phyloP scores from a whole-genome alignment of 1,284 basidiomycete species.

The Flammula alnicola region DNA sequence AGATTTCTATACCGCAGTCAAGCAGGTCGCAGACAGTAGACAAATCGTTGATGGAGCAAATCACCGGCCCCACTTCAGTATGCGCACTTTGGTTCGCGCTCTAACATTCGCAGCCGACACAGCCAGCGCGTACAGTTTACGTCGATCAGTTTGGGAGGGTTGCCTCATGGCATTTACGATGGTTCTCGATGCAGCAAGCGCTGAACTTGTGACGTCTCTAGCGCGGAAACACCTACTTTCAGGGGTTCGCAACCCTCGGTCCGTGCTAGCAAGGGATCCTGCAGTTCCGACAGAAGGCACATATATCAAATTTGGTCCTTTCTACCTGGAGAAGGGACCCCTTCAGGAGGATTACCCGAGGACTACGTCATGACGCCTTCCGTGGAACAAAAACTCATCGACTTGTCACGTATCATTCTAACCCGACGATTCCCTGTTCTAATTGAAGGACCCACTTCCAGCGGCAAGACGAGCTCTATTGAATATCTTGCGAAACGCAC shows the following conservation, averaged over 20 bases:
- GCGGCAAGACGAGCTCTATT: conserved; percentile 96
- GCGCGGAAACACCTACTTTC: conserved; percentile 84
- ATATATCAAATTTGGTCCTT: conserved; percentile 88
- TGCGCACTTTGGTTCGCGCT: conserved; percentile 93
- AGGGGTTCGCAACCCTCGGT: conserved; percentile 81
- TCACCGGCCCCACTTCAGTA: conserved; percentile 95
- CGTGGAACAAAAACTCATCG: conserved; percentile 93
- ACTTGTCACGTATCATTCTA: conserved; percentile 90
- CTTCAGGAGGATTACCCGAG: conserved; percentile 64
- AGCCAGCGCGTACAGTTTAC: conserved; percentile 77
- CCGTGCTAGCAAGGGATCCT: conserved; percentile 75
- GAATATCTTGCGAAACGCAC: conserved; percentile 95
- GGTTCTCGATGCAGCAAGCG: conserved; percentile 84
- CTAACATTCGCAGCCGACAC: conserved; percentile 91
- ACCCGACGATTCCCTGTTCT: conserved; percentile 93
- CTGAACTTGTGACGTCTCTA: conserved; percentile 67
- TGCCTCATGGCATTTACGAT: conserved; percentile 98
- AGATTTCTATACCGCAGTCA: conserved; percentile 88
- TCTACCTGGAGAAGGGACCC: conserved; percentile 87
- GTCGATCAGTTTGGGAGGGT: conserved; percentile 94
- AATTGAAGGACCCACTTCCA: conserved; percentile 98
- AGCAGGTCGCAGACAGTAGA: conserved; percentile 79
- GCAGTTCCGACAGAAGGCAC: conserved; percentile 46
- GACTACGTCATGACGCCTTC: conserved; percentile 97
- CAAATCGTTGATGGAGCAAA: conserved; percentile 95